Evolutionary conservation across 83 land plant species (phyloP).

Genomic region (Thuja plicata): DNA sequence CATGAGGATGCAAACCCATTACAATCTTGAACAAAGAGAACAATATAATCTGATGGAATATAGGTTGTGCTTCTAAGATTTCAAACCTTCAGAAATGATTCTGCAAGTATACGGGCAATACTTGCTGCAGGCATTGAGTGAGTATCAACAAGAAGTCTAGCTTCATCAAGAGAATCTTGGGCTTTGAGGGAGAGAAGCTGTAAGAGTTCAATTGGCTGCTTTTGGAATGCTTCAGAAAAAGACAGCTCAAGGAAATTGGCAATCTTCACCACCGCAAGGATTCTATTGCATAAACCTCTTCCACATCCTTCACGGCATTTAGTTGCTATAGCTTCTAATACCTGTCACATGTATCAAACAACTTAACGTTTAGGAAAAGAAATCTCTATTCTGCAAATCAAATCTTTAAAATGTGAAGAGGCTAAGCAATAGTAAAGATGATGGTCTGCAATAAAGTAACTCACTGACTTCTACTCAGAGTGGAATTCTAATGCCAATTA

Average conservation of each 20-base stretch:
- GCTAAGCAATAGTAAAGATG: neutral
- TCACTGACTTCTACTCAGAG: neutral
- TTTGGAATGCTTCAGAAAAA: constrained; percentile 84
- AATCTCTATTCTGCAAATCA: neutral
- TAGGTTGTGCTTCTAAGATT: neutral
- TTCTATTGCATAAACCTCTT: constrained; percentile 81
- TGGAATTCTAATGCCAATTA: neutral
- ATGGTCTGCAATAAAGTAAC: neutral
- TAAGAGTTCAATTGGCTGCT: constrained; percentile 76
- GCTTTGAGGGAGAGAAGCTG: constrained; percentile 99
- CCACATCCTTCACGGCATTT: constrained; percentile 79
- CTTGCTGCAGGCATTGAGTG: constrained; percentile 81
- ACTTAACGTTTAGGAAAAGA: neutral
- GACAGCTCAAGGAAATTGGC: constrained; percentile 78
- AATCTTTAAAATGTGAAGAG: neutral
- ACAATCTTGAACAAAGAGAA: neutral
- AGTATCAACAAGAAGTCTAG: constrained; percentile 82
- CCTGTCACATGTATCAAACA: constrained; percentile 35
- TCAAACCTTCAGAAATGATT: constrained; percentile 88
- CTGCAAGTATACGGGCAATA: constrained; percentile 94
- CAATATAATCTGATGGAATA: neutral
- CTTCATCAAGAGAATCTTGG: constrained; percentile 93
- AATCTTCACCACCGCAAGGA: constrained; percentile 80
- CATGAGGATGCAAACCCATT: neutral
- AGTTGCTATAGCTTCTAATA: constrained; percentile 59